A percentile compares a stretch with the other conserved stretches of the same genome.
phyloP scores from a whole-genome alignment of 2,329 filamentous ascomycete species.

The Cercospora sesami region DNA sequence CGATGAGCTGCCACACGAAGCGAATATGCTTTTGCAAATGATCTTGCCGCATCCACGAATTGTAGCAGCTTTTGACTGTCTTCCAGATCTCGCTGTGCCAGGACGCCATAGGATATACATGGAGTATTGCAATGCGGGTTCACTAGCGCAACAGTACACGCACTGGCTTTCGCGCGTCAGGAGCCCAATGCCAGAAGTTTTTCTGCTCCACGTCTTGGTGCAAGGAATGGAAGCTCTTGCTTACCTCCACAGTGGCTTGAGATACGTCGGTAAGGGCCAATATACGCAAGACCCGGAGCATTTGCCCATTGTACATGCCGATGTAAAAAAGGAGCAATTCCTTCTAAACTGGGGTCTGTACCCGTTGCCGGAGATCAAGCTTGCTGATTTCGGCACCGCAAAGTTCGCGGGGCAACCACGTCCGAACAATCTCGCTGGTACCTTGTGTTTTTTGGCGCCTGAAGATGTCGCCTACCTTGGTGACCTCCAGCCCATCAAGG shows the following conservation, averaged over 20 bases:
- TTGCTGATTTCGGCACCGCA: constrained; percentile 24
- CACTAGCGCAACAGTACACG: constrained; percentile 15
- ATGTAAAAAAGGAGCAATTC: constrained; percentile 25
- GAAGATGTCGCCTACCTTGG: not conserved
- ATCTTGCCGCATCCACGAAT: constrained; percentile 2
- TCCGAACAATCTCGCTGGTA: not conserved
- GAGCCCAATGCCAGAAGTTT: constrained; percentile 19
- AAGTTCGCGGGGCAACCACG: not conserved
- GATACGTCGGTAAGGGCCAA: constrained; percentile 11
- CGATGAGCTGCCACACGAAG: constrained; percentile 1
- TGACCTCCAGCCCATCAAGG: not conserved
- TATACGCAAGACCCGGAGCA: constrained; percentile 15
- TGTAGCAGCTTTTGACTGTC: not conserved
- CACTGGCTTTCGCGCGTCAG: constrained; percentile 1
- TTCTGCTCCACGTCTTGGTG: constrained; percentile 26
- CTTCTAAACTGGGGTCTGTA: constrained; percentile 20
- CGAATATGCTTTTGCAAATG: not conserved
- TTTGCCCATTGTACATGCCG: constrained; percentile 21
- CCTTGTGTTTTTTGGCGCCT: not conserved
- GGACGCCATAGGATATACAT: constrained; percentile 16
- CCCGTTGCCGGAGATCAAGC: constrained; percentile 10
- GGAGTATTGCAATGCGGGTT: constrained; percentile 26
- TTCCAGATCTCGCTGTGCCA: not conserved
- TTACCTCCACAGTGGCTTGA: constrained; percentile 23
- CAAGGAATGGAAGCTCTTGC: constrained; percentile 22